phyloP scores from a whole-genome alignment of 352 stramenopile species.

The Phytopythium litorale region DNA sequence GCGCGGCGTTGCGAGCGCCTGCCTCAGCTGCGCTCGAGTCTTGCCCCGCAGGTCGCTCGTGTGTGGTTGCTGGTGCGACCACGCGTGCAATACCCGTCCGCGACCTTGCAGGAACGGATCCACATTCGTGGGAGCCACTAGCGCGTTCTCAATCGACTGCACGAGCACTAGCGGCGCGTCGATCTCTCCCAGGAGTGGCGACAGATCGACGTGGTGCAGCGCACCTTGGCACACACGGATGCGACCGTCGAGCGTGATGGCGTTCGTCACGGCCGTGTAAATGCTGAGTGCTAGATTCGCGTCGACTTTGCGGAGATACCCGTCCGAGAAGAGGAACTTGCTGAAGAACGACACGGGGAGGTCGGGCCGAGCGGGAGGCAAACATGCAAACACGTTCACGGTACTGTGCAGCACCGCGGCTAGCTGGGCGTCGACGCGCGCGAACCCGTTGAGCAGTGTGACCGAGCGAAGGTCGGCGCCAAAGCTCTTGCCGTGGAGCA shows the following conservation, averaged over 20 bases:
- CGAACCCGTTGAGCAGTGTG: constrained; percentile 85
- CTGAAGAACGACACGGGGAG: constrained; percentile 86
- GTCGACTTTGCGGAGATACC: constrained; percentile 82
- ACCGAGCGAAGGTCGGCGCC: constrained; percentile 60
- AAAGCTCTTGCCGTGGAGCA: constrained; percentile 44
- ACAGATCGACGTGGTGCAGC: constrained; percentile 73
- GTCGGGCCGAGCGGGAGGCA: constrained; percentile 77
- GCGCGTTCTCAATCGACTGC: constrained; percentile 86
- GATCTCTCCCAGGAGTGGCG: constrained; percentile 46
- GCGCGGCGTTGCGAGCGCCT: constrained; percentile 39
- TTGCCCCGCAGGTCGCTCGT: constrained; percentile 44
- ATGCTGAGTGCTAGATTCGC: constrained; percentile 89
- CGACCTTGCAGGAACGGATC: constrained; percentile 89
- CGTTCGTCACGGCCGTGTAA: constrained; percentile 91
- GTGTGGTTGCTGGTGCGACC: constrained; percentile 69
- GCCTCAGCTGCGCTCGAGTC: constrained; percentile 44
- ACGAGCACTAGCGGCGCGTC: constrained; percentile 77
- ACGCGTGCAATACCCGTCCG: constrained; percentile 56
- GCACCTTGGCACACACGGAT: constrained; percentile 77
- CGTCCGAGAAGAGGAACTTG: constrained; percentile 92
- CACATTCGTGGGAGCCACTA: constrained; percentile 87
- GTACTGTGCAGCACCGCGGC: constrained; percentile 76
- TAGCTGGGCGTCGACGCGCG: constrained; percentile 68
- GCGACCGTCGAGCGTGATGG: constrained; percentile 88
- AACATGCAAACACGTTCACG: constrained; percentile 79